These are phyloP conservation scores for Eucalyptus grandis DNA, from an alignment of 345 rosid species.

Conservation along the genomic window DNA sequence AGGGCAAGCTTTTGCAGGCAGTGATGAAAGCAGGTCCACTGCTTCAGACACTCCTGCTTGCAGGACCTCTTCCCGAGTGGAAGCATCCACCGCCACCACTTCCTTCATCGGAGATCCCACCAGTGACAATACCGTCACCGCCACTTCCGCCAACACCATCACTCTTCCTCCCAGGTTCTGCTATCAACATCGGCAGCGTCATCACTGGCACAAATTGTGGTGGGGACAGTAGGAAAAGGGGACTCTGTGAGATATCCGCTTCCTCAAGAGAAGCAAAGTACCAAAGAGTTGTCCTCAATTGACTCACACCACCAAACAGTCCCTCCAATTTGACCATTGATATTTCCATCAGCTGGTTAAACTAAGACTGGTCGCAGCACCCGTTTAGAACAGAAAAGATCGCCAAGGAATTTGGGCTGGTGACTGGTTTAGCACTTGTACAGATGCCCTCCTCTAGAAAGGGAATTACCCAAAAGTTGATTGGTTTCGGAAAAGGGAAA, in stretches of 20 bases:
- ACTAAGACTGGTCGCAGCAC: background rate
- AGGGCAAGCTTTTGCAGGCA: conserved; percentile 93
- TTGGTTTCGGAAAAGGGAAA: background rate
- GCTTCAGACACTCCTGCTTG: conserved; percentile 81
- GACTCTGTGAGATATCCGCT: conserved; percentile 26
- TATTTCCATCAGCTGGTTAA: background rate
- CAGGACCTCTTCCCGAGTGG: conserved; percentile 98
- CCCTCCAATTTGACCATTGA: background rate
- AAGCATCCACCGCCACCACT: conserved; percentile 95
- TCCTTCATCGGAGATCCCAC: conserved; percentile 88
- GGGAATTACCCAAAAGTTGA: background rate
- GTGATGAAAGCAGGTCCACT: conserved; percentile 98
- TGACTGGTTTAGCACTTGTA: background rate
- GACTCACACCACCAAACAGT: conserved; percentile 2
- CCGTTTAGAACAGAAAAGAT: background rate
- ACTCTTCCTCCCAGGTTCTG: conserved; percentile 34
- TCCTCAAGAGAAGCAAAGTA: conserved; percentile 45
- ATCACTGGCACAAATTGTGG: conserved; percentile 19
- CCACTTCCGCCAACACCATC: conserved; percentile 22
- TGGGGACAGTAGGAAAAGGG: conserved; percentile 53
- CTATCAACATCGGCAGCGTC: background rate
- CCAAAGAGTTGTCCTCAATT: conserved; percentile 58
- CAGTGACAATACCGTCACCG: conserved; percentile 64
- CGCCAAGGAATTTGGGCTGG: background rate
- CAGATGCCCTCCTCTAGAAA: background rate